Base-by-base conservation (phyloP, 306 rosid genomes). In the Trifolium fragiferum region DNA sequence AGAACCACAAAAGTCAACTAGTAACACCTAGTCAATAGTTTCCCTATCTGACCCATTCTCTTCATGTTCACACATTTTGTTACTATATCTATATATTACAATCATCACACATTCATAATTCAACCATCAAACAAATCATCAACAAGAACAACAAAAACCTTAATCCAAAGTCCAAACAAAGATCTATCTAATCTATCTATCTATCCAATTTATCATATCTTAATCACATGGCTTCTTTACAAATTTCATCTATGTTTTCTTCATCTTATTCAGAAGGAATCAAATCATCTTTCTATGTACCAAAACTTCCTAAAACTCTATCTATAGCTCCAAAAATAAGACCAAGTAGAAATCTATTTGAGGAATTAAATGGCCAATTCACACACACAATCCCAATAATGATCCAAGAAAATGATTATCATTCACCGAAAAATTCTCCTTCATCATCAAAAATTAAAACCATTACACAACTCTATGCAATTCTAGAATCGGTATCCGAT, bases 401-500 rank as follows among this genome's bases (percentile, higher is more conserved):
- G 0, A 27, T 59, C 25, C 72, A 70, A 25, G 69, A 84, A 60
- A 30, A 60, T 3, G 61, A 62, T n/a, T 11, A 57, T 66, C 3
- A 11, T 19, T 65, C 71, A 23, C 14, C 11, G 14, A 57, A 15
- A 14, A 27, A 25, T 30, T 10, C 75, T 13, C 14, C 64, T 7
- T 21, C 87, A 6, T 20, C 32, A 10, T 10, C 60, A 0, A 54
- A 54, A 20, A 54, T 87, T 9, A 72, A 79, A 11, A 65, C 84
- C 0, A 75, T 59, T 11, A 30, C 38, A 6, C 78, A 91, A 76
- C 92, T 93, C 47, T 88, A 87, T 3, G 89, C 83, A 7, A 70
- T 93, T 46, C 74, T 91, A 3, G 93, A 91, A 53, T 81, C 87
- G 1, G 90, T 91, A 3, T 81, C 87, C 0, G 94, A 93, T 32